Conservation (phyloP, 106 monocot genomes). For the Dendrobium huoshanense region DNA sequence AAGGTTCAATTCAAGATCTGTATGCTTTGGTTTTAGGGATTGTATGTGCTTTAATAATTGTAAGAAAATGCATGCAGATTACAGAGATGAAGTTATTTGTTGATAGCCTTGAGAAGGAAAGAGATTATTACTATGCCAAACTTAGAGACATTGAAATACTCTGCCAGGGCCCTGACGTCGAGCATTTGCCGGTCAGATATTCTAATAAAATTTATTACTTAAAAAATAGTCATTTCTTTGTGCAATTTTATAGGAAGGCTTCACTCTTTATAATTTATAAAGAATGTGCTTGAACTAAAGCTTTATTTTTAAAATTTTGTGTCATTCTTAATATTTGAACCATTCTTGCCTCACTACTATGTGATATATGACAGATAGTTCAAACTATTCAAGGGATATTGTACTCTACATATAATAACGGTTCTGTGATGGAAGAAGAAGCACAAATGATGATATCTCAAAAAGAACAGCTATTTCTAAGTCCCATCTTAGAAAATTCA, state of each 20-base stretch:
- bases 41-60: background rate
- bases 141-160: constrained; percentile 84
- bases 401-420: constrained; percentile 46
- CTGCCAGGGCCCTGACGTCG: constrained; percentile 70
- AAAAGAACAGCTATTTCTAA: constrained; percentile 29
- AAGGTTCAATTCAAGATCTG: background rate
- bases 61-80: constrained; percentile 40
- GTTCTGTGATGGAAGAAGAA: constrained; percentile 51
- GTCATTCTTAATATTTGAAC: background rate
- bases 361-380: constrained; percentile 35
- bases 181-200: constrained; percentile 60
- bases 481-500: constrained; percentile 41
- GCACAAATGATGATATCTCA: constrained; percentile 52
- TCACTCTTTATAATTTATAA: too few relatives aligned
- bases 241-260: background rate
- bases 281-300: too few relatives aligned
- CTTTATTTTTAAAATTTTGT: background rate
- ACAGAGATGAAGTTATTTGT: constrained; percentile 83
- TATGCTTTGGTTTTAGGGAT: background rate
- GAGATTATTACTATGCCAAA: constrained; percentile 90
- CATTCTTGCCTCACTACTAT: background rate
- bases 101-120: constrained; percentile 92
- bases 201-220: too few relatives aligned
- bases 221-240: too few relatives aligned
- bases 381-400: constrained; percentile 66